phyloP scores from a whole-genome alignment of 2,329 filamentous ascomycete genomes.

The Aspergillus ochraceoroseus region DNA sequence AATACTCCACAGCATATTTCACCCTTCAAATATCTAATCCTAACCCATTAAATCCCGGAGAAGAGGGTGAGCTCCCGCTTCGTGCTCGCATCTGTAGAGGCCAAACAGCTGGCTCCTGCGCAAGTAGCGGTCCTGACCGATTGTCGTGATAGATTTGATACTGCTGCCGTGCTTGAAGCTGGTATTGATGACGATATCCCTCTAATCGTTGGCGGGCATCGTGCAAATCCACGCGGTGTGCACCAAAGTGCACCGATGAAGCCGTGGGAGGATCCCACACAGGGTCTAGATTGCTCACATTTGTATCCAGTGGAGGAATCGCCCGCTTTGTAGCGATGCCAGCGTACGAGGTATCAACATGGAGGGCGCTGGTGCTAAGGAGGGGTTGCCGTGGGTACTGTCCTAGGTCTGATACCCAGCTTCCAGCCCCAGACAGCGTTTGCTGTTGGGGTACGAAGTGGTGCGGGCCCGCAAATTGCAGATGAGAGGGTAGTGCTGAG shows the following conservation, averaged over 20 bases:
- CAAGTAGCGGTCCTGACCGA: constrained; percentile 27
- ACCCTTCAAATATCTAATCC: constrained; percentile 1
- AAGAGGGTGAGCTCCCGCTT: constrained; percentile 33
- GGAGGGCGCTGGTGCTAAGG: constrained; percentile 17
- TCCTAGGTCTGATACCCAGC: constrained; percentile 22
- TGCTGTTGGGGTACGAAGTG: constrained; percentile 21
- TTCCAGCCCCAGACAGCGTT: constrained; percentile 17
- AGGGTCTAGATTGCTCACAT: constrained; percentile 13
- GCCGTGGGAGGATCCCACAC: constrained; percentile 18
- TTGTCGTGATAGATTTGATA: constrained; percentile 28
- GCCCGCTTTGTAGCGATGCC: constrained; percentile 12
- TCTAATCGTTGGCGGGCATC: constrained; percentile 27
- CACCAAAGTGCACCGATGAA: constrained; percentile 24
- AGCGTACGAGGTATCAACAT: constrained; percentile 22
- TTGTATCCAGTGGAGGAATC: constrained; percentile 23
- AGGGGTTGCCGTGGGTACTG: constrained; percentile 1
- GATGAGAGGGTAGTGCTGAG: background rate
- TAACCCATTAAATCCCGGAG: constrained; percentile 21
- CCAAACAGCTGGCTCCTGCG: constrained; percentile 22
- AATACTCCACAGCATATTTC: no score
- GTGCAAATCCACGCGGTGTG: constrained; percentile 31
- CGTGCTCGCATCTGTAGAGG: constrained; percentile 22
- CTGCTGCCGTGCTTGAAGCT: constrained; percentile 13
- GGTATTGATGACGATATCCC: constrained; percentile 18
- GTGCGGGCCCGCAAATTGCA: background rate